These are phyloP conservation scores for Coccomyxa subellipsoidea DNA, from an alignment of 163 green algal genomes.

Conservation along the genomic window DNA sequence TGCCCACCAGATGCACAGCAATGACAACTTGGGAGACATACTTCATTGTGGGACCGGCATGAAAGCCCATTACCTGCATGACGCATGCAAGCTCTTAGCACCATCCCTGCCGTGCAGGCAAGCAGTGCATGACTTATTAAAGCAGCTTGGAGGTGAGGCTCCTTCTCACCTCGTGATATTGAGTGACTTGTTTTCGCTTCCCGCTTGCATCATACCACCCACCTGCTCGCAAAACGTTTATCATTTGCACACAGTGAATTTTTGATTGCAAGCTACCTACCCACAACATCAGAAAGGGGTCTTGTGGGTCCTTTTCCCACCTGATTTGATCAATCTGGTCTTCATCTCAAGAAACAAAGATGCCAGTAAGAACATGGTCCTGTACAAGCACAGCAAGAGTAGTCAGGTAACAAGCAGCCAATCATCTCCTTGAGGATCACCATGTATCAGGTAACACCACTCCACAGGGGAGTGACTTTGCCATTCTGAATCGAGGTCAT, in stretches of 20 bases:
- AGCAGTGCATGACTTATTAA: too few species aligned
- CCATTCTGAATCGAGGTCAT: too few species aligned
- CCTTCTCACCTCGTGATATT: neutral
- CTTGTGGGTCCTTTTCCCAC: neutral
- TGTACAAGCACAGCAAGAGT: neutral
- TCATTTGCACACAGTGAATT: too few species aligned
- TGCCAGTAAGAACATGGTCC: neutral
- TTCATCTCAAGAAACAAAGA: conserved; percentile 2
- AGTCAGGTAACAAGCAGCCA: too few species aligned
- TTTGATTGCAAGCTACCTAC: neutral
- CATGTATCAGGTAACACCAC: too few species aligned
- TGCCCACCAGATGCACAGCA: neutral
- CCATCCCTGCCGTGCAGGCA: neutral
- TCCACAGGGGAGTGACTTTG: too few species aligned
- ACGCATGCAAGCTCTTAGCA: neutral
- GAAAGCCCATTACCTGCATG: neutral
- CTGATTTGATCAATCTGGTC: neutral
- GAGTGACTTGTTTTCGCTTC: neutral
- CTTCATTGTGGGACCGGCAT: neutral
- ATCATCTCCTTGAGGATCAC: too few species aligned
- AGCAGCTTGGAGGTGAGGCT: too few species aligned
- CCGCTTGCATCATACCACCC: conserved; percentile 1
- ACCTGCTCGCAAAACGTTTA: neutral
- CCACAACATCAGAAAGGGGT: neutral
- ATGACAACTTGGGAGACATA: neutral